Evolutionary conservation across 2,329 filamentous ascomycete species (phyloP), one percentile per base, ranked within the genome.

Genomic region (Diaporthe nobilis): DNA sequence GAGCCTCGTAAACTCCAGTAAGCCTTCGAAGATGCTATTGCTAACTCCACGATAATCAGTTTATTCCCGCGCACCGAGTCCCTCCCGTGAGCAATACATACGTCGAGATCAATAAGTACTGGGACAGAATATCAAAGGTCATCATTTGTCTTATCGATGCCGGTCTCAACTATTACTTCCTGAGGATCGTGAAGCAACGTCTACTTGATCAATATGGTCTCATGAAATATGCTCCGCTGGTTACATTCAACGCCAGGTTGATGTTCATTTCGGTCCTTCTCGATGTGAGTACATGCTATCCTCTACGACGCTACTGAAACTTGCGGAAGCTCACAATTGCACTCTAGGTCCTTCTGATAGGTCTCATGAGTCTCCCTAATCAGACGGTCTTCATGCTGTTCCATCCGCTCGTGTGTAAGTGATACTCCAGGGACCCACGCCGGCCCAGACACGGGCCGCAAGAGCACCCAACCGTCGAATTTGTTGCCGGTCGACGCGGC

Each of bases 101-200:
- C 58, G 84, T 75, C 57, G 57, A 72, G 42, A 72, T 90, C 73
- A 90, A 90, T 77, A 80, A 84, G 0, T 81, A 88, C 34, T 91
- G 88, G 89, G 89, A 91, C 70, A 86, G 88, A 34, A 81, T 85
- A 37, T 88, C 88, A 20, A 91, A 91, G 77, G 83, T 86, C 1
- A 82, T 90, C 4, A 89, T 90, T 76, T 80, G 89, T 3, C 67
- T 89, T 1, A 83, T 90, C 9, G 89, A 91, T 74, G 87, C 84
- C 1, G 81, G 79, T 0, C 84, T 91, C n/a, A 91, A 90, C 75
- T 86, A 83, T 80, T 89, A 88, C 77, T 91, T 91, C 78, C 82
- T 90, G 3, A 79, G 80, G 7, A 84, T 82, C 0, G 88, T 90
- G 44, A 86, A 88, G 77, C 81, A 82, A 6, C 84, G 87, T 2